Base-by-base conservation (phyloP, 2,329 filamentous ascomycete genomes). In the Hypoxylon sp. region DNA sequence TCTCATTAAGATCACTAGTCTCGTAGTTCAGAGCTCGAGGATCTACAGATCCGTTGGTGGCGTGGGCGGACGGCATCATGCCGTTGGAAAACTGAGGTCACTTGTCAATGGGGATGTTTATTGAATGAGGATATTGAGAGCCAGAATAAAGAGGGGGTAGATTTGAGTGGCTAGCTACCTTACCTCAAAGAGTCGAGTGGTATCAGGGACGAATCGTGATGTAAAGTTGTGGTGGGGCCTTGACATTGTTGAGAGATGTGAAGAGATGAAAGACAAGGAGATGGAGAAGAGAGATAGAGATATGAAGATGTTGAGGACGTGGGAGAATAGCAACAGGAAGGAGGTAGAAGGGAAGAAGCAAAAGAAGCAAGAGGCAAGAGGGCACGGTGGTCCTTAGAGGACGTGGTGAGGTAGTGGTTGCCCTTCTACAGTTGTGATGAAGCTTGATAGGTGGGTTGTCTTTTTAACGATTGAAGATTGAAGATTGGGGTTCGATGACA, bases 1-100 rank as follows among this genome's bases (percentile, higher is more conserved):
- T 75, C 28, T 74, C 60, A 30, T 77, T 73, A 5, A 79, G 70
- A 50, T 77, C 74, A 36, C 68, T 71, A 14, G 66, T 73, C 63
- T 77, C 76, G 32, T 78, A 78, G 52, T 66, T 73, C 19, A 75
- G 59, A 21, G 57, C 43, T n/a, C 65, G 58, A 32, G 63, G 62
- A 52, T 69, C 68, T 14, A 69, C 17, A 30, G 63, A 41, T 21
- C 64, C 67, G 30, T 67, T 67, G 11, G 45, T 21, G 11, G 34
- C 25, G 14, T 34, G 25, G n/a, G 34, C 28, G 7, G 52, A 5
- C 17, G 62, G n/a, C 50, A 60, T 60, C 13, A 28, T 38, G 28
- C 34, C 11, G 14, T 50, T 55, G 17, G 61, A 32, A 14, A 55
- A 64, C 61, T 64, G 9, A 21, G 19, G 13, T 9, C 32, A 11